Conservation (phyloP, 805 yeast species). For the Kodamaea hsintzibuensis region DNA sequence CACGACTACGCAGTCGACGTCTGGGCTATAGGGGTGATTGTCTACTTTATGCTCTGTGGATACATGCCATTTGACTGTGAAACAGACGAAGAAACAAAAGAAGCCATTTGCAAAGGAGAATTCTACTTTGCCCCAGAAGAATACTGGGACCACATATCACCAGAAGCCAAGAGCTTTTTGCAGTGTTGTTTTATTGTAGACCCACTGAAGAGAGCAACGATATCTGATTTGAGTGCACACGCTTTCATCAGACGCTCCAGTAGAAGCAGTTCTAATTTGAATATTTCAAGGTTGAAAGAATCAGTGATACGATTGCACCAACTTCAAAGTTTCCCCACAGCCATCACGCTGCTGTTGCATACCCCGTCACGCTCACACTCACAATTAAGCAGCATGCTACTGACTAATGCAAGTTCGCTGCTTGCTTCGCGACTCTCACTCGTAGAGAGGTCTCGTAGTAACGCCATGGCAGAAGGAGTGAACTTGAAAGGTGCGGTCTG, state of each 20-base stretch:
- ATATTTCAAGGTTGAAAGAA: conserved; percentile 7
- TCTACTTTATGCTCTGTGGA: conserved; percentile 70
- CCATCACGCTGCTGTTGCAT: background rate
- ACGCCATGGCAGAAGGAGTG: conserved; percentile 14
- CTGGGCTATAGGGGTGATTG: conserved; percentile 76
- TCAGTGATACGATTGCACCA: conserved; percentile 3
- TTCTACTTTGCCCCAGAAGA: conserved; percentile 62
- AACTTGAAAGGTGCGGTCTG: conserved; percentile 28
- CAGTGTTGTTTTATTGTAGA: conserved; percentile 51
- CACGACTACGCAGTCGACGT: conserved; percentile 64
- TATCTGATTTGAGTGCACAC: conserved; percentile 46
- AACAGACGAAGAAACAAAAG: conserved; percentile 62
- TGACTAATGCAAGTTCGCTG: conserved; percentile 12
- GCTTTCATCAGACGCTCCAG: conserved; percentile 27
- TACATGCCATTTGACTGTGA: conserved; percentile 81
- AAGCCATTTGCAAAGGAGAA: conserved; percentile 61
- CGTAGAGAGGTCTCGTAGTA: conserved; percentile 15
- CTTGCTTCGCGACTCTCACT: conserved; percentile 14
- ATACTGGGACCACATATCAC: conserved; percentile 53
- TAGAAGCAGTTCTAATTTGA: conserved; percentile 2
- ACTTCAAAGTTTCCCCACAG: background rate
- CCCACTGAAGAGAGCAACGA: conserved; percentile 46
- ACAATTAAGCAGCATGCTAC: conserved; percentile 1
- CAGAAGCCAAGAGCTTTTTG: conserved; percentile 60
- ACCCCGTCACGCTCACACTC: background rate